A percentile compares a stretch with the other conserved stretches of the same genome.
These are phyloP conservation scores for Podaxis sp. DNA, from an alignment of 768 basidiomycete species.

Conservation along the genomic window DNA sequence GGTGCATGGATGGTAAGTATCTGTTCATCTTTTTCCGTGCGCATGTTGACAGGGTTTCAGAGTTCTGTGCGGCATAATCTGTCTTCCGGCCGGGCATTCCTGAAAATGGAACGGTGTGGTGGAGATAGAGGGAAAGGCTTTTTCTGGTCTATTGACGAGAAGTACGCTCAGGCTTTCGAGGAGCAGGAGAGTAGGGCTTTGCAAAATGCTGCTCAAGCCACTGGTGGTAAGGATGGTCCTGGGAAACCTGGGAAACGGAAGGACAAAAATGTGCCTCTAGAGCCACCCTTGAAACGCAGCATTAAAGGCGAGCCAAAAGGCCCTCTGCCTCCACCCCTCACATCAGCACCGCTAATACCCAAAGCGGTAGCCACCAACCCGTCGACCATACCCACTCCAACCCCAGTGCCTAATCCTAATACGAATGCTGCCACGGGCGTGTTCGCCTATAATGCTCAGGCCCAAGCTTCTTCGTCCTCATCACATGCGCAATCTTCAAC, in stretches of 20 bases:
- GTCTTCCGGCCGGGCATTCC: conserved; percentile 88
- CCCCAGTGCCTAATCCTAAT: conserved; percentile 16
- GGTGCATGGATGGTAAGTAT: conserved; percentile 86
- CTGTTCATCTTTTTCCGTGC: conserved; percentile 8
- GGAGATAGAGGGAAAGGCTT: conserved; percentile 90
- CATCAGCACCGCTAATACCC: conserved; percentile 55
- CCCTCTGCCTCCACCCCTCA: conserved; percentile 65
- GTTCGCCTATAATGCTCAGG: conserved; percentile 35
- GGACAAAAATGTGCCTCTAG: conserved; percentile 49
- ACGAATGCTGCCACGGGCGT: conserved; percentile 34
- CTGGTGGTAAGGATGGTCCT: conserved; percentile 25
- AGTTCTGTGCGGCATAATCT: conserved; percentile 94
- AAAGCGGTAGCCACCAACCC: conserved; percentile 29
- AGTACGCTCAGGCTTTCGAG: conserved; percentile 60
- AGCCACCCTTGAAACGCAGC: conserved; percentile 67
- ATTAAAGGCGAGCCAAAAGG: conserved; percentile 60
- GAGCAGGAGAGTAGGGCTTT: conserved; percentile 62
- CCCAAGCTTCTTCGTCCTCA: conserved; percentile 23
- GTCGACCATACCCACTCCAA: conserved; percentile 17
- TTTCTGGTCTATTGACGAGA: conserved; percentile 88
- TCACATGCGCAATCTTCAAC: conserved; percentile 17
- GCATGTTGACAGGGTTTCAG: conserved; percentile 32
- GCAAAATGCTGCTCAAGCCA: conserved; percentile 30
- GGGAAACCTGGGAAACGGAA: conserved; percentile 49
- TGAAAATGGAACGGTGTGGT: conserved; percentile 81